phyloP scores from a whole-genome alignment of 768 basidiomycete species.

The Leccinum fibrillosum region DNA sequence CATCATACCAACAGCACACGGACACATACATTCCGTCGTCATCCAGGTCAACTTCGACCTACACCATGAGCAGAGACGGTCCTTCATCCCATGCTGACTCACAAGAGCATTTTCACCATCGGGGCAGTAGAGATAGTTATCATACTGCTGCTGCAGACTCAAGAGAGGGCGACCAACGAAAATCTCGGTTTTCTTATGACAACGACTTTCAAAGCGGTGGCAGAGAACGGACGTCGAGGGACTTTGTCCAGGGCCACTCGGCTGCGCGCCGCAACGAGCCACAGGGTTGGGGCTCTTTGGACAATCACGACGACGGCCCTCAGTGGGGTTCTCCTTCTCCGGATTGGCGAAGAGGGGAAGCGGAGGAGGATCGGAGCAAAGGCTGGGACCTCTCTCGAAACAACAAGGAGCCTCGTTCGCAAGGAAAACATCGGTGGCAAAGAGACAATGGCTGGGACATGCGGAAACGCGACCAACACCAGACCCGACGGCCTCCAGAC shows the following conservation, averaged over 20 bases:
- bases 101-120: slow-evolving; percentile 43
- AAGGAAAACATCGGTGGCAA: slow-evolving; percentile 32
- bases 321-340: slow-evolving; percentile 43
- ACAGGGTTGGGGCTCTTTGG: slow-evolving; percentile 39
- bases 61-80: slow-evolving; percentile 49
- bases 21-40: slow-evolving; percentile 47
- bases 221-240: slow-evolving; percentile 46
- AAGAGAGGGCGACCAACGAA: slow-evolving; percentile 47
- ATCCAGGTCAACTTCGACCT: slow-evolving; percentile 42
- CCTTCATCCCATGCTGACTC: slow-evolving; percentile 47
- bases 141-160: slow-evolving; percentile 35
- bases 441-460: slow-evolving; percentile 50
- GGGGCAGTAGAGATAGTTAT: slow-evolving; percentile 47
- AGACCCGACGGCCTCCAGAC: slow-evolving; percentile 34
- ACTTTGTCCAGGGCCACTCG: slow-evolving; percentile 44
- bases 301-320: slow-evolving; percentile 40
- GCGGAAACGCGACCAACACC: slow-evolving; percentile 45
- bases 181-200: slow-evolving; percentile 37
- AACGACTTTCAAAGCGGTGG: slow-evolving; percentile 39
- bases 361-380: slow-evolving; percentile 38
- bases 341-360: slow-evolving; percentile 39
- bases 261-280: slow-evolving; percentile 47
- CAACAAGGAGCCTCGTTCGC: slow-evolving; percentile 34
- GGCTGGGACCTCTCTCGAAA: slow-evolving; percentile 34
- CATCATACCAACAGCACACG: slow-evolving; percentile 35